Evolutionary conservation across 805 yeast genomes (phyloP).

Genomic region (Kurtzmaniella fragi): DNA sequence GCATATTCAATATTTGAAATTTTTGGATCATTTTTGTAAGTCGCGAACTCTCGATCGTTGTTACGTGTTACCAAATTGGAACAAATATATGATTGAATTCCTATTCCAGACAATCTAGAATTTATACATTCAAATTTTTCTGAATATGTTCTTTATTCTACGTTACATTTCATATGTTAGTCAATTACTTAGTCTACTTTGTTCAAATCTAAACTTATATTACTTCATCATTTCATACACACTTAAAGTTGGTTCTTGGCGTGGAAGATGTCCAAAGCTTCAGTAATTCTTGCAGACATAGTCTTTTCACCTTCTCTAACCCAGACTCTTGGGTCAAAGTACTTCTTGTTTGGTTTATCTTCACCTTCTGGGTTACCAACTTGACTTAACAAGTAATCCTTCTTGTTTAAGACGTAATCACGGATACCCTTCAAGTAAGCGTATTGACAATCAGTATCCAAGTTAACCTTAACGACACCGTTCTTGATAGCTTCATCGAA

Average conservation of each 20-base stretch:
- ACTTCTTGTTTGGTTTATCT: slow-evolving; percentile 99
- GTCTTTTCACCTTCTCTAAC: slow-evolving; percentile 99
- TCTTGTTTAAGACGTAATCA: slow-evolving; percentile 92
- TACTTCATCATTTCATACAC: slow-evolving; percentile 2
- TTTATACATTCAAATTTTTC: too few species aligned
- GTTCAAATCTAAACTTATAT: not conserved
- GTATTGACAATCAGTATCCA: slow-evolving; percentile 98
- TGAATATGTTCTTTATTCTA: too few species aligned
- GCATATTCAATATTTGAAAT: too few species aligned
- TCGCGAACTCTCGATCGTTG: too few species aligned
- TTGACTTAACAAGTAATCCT: slow-evolving; percentile 83
- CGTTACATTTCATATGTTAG: too few species aligned
- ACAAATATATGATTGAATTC: too few species aligned
- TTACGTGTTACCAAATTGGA: too few species aligned
- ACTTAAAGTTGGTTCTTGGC: slow-evolving; percentile 55
- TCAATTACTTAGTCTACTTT: too few species aligned
- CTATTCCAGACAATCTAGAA: too few species aligned
- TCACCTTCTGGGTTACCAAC: slow-evolving; percentile 99
- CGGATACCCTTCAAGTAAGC: slow-evolving; percentile 97
- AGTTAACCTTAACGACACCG: slow-evolving; percentile 98
- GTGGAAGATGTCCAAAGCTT: slow-evolving; percentile 85
- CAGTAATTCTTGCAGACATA: slow-evolving; percentile 80
- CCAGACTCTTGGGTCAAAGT: slow-evolving; percentile 99
- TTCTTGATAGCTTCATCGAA: slow-evolving; percentile 83
- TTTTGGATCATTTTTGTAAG: too few species aligned